Conservation (phyloP, 2,329 filamentous ascomycete genomes). For the Chalaropsis thielavioides region DNA sequence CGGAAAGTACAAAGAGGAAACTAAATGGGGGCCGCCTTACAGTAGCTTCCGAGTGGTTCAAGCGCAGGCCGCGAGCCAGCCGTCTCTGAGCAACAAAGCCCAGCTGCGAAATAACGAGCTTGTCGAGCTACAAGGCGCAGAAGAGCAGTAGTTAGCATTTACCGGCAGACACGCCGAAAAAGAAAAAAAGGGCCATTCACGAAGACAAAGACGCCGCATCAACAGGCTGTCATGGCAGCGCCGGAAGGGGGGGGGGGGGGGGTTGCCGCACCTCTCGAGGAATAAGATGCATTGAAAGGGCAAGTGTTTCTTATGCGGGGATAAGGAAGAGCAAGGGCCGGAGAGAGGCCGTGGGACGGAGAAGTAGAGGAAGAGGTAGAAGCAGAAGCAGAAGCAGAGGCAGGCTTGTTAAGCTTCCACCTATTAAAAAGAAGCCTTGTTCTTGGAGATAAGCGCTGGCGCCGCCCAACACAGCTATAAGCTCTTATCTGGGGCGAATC, state of each 20-base stretch:
- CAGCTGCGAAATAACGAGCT: constrained; percentile 82
- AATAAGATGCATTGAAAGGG: constrained; percentile 32
- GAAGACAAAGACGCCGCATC: not conserved
- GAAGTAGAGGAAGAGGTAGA: not conserved
- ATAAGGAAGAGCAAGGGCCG: no score
- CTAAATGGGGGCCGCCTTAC: constrained; percentile 33
- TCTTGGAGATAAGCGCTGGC: not conserved
- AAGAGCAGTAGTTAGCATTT: constrained; percentile 16
- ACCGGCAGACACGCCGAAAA: not conserved
- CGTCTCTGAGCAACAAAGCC: constrained; percentile 77
- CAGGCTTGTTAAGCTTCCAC: not conserved
- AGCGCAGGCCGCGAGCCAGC: constrained; percentile 69
- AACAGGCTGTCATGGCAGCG: not conserved
- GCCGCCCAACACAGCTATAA: not conserved
- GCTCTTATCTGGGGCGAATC: not conserved
- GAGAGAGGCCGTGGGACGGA: no score
- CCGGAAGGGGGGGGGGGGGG: not conserved
- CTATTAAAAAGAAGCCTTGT: not conserved
- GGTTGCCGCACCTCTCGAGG: constrained; percentile 32
- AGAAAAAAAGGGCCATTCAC: not conserved
- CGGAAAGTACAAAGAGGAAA: not conserved
- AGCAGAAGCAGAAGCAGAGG: constrained; percentile 4
- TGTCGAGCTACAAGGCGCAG: constrained; percentile 56
- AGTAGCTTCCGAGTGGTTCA: constrained; percentile 82
- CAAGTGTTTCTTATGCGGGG: no score